Conservation (phyloP, 441 rosid species). For the Euphorbia schlechtendalii region DNA sequence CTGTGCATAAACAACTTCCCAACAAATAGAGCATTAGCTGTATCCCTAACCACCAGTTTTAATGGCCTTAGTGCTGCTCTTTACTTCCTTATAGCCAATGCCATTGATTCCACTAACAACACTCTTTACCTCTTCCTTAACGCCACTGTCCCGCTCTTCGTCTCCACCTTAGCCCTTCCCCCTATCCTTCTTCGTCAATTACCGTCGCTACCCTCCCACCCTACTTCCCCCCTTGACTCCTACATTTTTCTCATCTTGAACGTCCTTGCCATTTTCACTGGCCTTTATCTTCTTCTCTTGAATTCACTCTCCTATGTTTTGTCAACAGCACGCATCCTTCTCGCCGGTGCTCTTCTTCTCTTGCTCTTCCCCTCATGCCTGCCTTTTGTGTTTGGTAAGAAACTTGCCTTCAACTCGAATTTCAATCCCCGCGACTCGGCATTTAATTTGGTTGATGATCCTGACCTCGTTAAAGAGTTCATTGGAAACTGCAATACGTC, state of each 20-base stretch:
- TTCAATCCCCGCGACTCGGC: slow-evolving; percentile 21
- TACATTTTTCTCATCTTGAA: slow-evolving; percentile 46
- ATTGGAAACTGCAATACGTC: slow-evolving; percentile 20
- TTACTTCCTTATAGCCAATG: slow-evolving; percentile 56
- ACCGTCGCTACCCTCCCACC: slow-evolving; percentile 26
- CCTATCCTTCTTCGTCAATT: slow-evolving; percentile 49
- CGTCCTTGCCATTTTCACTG: slow-evolving; percentile 55
- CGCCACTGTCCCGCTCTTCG: slow-evolving; percentile 50
- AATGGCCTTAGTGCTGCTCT: slow-evolving; percentile 71
- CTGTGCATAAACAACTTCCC: slow-evolving; percentile 69
- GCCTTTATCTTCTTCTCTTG: slow-evolving; percentile 65
- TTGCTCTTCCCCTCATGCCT: slow-evolving; percentile 47
- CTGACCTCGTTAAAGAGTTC: slow-evolving; percentile 39
- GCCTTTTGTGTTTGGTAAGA: slow-evolving; percentile 44
- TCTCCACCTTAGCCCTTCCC: slow-evolving; percentile 42
- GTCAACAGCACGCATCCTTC: slow-evolving; percentile 42
- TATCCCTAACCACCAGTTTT: slow-evolving; percentile 71
- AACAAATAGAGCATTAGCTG: slow-evolving; percentile 48
- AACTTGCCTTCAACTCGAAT: slow-evolving; percentile 18
- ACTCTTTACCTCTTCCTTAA: slow-evolving; percentile 57
- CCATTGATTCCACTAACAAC: slow-evolving; percentile 35
- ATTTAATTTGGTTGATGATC: slow-evolving; percentile 37
- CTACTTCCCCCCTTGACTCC: slow-evolving; percentile 26
- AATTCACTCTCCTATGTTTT: slow-evolving; percentile 34
- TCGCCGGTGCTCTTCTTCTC: slow-evolving; percentile 51